These are phyloP conservation scores for Lipomyces kockii DNA, from an alignment of 805 yeast species.

Conservation along the genomic window DNA sequence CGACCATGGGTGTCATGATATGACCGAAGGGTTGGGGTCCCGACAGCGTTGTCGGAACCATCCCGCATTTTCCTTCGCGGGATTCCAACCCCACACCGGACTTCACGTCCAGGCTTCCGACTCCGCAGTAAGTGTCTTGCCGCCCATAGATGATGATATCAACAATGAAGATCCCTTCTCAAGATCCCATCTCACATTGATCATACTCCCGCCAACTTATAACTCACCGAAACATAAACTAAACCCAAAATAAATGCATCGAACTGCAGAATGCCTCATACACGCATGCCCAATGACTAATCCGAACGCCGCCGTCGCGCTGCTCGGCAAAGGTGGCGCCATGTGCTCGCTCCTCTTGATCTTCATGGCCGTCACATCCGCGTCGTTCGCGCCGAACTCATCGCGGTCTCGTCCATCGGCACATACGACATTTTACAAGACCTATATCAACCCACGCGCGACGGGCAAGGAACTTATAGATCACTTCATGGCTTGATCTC, in stretches of 20 bases:
- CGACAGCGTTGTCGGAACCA: too few species aligned
- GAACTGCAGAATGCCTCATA: background rate
- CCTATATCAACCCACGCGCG: conserved; percentile 76
- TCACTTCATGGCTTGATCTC: too few species aligned
- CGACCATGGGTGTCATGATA: conserved; percentile 32
- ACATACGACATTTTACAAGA: conserved; percentile 78
- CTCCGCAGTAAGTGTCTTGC: too few species aligned
- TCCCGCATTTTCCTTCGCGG: too few species aligned
- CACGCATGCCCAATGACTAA: background rate
- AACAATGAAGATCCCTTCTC: background rate
- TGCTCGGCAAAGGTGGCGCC: conserved; percentile 85
- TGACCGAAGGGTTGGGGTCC: too few species aligned
- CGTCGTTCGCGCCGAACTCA: conserved; percentile 79
- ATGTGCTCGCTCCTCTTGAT: conserved; percentile 72
- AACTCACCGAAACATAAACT: background rate
- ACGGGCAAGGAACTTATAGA: conserved; percentile 59
- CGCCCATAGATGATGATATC: background rate
- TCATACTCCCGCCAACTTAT: background rate
- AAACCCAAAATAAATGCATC: background rate
- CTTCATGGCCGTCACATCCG: conserved; percentile 87
- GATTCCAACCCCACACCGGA: too few species aligned
- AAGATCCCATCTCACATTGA: background rate
- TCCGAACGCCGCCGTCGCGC: conserved; percentile 71
- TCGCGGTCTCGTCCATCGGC: conserved; percentile 78
- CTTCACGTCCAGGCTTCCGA: too few species aligned